A percentile compares a stretch with the other conserved stretches of the same genome.
Evolutionary conservation across 1,139 yeast species (phyloP).

Genomic region (Magnusiomyces tetraspermus): DNA sequence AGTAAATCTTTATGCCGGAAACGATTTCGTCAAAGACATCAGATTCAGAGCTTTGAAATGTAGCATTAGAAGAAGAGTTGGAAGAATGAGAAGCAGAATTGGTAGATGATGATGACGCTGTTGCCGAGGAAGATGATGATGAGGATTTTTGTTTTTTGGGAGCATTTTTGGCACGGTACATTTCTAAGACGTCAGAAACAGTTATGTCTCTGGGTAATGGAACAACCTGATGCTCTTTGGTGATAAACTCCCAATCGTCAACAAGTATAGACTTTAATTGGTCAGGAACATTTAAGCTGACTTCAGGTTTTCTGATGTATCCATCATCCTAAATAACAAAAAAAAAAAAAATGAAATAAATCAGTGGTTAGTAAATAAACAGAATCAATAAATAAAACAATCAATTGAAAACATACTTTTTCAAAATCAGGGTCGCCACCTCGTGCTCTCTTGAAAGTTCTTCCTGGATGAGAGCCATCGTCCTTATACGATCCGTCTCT

Average conservation of each 20-base stretch:
- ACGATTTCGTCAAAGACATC: constrained; percentile 60
- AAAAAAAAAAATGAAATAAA: neutral
- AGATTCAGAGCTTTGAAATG: constrained; percentile 30
- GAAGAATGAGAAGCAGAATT: constrained; percentile 7
- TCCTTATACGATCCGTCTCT: constrained; percentile 6
- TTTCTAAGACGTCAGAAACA: constrained; percentile 44
- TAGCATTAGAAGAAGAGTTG: constrained; percentile 16
- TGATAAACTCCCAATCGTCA: constrained; percentile 87
- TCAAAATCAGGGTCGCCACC: constrained; percentile 38
- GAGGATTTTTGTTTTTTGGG: too few species aligned
- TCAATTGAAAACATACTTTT: constrained; percentile 7
- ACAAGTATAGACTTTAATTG: constrained; percentile 62
- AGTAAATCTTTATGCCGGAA: constrained; percentile 63
- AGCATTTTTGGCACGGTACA: constrained; percentile 31
- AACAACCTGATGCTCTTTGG: constrained; percentile 66
- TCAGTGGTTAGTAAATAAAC: neutral
- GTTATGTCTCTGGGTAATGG: constrained; percentile 48
- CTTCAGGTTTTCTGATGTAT: constrained; percentile 39
- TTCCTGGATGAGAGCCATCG: constrained; percentile 12
- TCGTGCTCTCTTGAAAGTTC: constrained; percentile 22
- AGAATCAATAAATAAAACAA: neutral
- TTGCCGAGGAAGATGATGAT: neutral
- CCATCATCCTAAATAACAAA: constrained; percentile 29
- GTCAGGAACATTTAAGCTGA: constrained; percentile 51
- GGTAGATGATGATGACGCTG: constrained; percentile 14